Evolutionary conservation across 2,329 filamentous ascomycete genomes (phyloP), one percentile per base, ranked within the genome.

Genomic region (Chaetomiaceae sp.): DNA sequence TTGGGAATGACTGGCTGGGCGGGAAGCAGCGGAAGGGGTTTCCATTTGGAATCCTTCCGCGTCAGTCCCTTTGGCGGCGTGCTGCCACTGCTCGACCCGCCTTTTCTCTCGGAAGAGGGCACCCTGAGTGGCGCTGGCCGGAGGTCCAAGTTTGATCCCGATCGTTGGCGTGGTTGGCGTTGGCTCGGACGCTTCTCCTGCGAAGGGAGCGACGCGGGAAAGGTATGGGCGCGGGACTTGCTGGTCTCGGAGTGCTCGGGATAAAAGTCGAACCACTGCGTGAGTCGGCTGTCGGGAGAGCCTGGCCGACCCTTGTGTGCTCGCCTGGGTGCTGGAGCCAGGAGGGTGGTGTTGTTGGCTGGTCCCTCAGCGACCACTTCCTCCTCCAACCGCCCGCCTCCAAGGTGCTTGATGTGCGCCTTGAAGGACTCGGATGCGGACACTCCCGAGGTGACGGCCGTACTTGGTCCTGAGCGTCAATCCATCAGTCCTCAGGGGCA

Each of bases 221-320:
- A 29, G 8, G 53, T 34, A 1, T 27, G 29, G 49, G 14, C 14
- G 25, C 52, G 46, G 1, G 49, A 12, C 17, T 47, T 50, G 45
- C 34, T 15, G 12, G 8, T 11, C 11, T 51, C 52, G 1, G 36
- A 19, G 6, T 38, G 20, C 12, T 56, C 51, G 1, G 54, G 34
- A 47, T 63, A 63, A 5, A 64, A 57, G 43, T 64, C 61, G n/a
- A 60, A 53, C 62, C 62, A 64, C 39, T 63, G 61, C 2, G 61
- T 64, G n/a, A 56, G 50, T 15, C 61, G 58, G 46, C 59, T 63
- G 8, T 64, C 62, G 11, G 47, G 47, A 8, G 56, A 59, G 27
- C 39, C 53, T 9, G 53, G 22, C 14, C 40, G 48, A 12, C 51
- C 51, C 22, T 17, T 47, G 4, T 42, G 34, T 12, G 46, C n/a